Evolutionary conservation across 371 early-diverging fungal species (phyloP), one percentile per base, ranked within the genome.

Genomic region (Mortierella sp.): DNA sequence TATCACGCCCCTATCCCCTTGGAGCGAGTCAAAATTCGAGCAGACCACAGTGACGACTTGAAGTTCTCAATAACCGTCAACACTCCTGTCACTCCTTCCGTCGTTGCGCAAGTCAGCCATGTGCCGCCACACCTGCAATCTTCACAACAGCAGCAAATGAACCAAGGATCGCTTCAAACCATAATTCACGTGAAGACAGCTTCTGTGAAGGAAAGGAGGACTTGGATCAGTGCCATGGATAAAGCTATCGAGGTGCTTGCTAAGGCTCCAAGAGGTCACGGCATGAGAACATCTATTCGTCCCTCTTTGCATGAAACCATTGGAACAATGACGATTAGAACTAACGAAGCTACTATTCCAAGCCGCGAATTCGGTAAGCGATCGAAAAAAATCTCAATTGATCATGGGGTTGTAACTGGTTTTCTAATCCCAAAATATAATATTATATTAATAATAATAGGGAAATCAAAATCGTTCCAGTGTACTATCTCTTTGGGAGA

Each of bases 281-380:
- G 72, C 13, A 78, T 69, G 79, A 66, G 73, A 19, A 69, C 79
- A 5, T 78, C 79, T 15, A 66, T 72, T 40, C 79, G 79, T n/a
- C 79, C 79, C 6, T 64, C 79, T 7, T 37, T 78, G 19, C 45
- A 49, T 22, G 66, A 78, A 32, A 78, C 79, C 0, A 58, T 78
- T 10, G 79, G 79, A 2, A 78, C 79, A 2, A 69, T 73, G 69
- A 72, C 73, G 1, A 72, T 78, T 31, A 59, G 79, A 4, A 51
- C 69, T 2, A 63, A 72, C 22, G 79, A 78, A 26, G 79, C 62
- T 1, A 29, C 54, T 13, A 72, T 78, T 12, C 54, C 72, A 1
- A 73, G 73, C 28, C 65, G 59, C 26, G 73, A 68, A n/a, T 78
- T 72, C 42, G 73, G 79, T 78, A 72, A n/a, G n/a, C n/a, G n/a